Evolutionary conservation across 1,139 yeast species (phyloP).

Genomic region (Sugiyamaella neomexicana): DNA sequence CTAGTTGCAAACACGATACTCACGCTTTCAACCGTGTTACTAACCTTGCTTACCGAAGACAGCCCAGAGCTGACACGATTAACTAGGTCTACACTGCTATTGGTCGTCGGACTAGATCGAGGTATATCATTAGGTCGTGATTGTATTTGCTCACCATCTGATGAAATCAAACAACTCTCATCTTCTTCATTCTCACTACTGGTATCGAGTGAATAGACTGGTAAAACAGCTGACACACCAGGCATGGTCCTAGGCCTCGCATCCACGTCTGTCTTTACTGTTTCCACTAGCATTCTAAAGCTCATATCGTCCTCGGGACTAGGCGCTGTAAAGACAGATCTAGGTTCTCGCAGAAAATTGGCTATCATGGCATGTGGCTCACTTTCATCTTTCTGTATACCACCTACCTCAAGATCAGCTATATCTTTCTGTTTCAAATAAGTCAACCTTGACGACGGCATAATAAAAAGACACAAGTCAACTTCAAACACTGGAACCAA

Average conservation of each 20-base stretch:
- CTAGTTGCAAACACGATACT: not conserved
- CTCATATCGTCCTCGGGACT: not conserved
- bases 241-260: too few species aligned
- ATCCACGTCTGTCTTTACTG: too few species aligned
- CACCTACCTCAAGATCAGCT: not conserved
- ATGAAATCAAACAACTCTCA: too few species aligned
- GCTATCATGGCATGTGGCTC: not conserved
- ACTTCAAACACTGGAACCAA: constrained; percentile 12
- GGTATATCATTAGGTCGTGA: not conserved
- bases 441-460: not conserved
- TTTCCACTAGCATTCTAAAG: too few species aligned
- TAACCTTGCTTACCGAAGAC: not conserved
- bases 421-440: not conserved
- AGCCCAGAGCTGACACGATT: not conserved
- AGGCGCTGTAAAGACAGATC: not conserved
- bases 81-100: not conserved
- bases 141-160: too few species aligned
- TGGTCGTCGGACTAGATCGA: not conserved
- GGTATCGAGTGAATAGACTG: not conserved
- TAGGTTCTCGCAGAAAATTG: not conserved
- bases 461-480: constrained; percentile 7
- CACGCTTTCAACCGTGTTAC: not conserved
- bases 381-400: not conserved
- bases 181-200: not conserved
- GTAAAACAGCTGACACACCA: not conserved